Evolutionary conservation across 495 filamentous ascomycete species (phyloP), one percentile per base, ranked within the genome.

Genomic region (Cercophora newfieldiana): DNA sequence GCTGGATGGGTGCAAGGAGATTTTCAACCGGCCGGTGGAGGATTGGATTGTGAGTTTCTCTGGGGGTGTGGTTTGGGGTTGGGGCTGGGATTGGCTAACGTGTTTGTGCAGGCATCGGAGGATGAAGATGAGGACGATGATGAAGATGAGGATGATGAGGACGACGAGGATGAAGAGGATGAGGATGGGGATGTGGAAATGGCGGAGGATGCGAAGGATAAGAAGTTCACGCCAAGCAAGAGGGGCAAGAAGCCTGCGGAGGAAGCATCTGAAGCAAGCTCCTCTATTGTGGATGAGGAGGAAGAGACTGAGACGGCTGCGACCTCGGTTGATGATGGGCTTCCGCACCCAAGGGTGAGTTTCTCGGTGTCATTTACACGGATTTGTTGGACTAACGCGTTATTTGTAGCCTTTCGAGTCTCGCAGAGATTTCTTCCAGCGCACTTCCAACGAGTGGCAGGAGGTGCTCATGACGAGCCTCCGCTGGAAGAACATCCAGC

Each of bases 391-490:
- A 64, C 74, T 79, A 66, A 81, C 85, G n/a, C n/a, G 83, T 16
- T 74, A 81, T 31, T 82, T 85, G n/a, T 83, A 96, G 66, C 94
- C 95, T 1, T 98, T 99, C 68, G 95, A 99, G 73, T 89, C 87
- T 24, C 82, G 96, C 57, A 89, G 94, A 28, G 95, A 97, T 53
- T 99, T 97, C 82, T 97, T 94, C 81, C 83, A 83, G 37, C 86
- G 95, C 12, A 97, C 95, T 0, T 93, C 91, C 7, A 88, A 88
- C 59, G 87, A 92, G 53, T 99, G 95, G 95, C 94, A 97, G 80
- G 89, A 91, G 61, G 74, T 91, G 25, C 79, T 96, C 61, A 86
- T 97, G 75, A 86, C 89, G 19, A 86, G 81, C 56, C 68, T 90
- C 31, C 85, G 84, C 68, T 84, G 83, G 78, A 88, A 85, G 72